Percentiles rank a stretch among this genome's conserved stretches.
Conservation (phyloP, 768 basidiomycete genomes). For the Amanita jacksonii region DNA sequence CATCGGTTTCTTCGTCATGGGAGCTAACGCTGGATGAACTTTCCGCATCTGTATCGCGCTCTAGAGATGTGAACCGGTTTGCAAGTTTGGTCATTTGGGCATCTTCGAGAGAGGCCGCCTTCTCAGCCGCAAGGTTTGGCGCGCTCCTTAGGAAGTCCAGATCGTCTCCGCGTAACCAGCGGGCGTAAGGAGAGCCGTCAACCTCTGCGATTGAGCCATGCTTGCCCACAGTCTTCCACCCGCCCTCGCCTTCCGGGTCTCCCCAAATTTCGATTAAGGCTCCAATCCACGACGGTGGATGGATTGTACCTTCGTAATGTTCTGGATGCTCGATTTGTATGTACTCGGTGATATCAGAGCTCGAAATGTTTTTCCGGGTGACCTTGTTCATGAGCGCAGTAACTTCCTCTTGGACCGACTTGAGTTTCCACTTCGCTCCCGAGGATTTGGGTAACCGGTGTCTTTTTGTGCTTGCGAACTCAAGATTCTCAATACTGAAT, state of each 20-base stretch:
- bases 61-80: background rate
- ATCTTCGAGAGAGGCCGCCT: background rate
- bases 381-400: slow-evolving; percentile 34
- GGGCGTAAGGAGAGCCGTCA: slow-evolving; percentile 33
- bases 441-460: slow-evolving; percentile 31
- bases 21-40: background rate
- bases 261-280: slow-evolving; percentile 9
- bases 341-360: slow-evolving; percentile 30
- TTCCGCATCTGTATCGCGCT: background rate
- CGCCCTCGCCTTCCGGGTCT: slow-evolving; percentile 11
- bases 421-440: slow-evolving; percentile 28
- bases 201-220: slow-evolving; percentile 11
- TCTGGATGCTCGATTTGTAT: slow-evolving; percentile 38
- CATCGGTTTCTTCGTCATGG: slow-evolving; percentile 2
- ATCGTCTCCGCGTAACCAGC: slow-evolving; percentile 41
- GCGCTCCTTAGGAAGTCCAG: slow-evolving; percentile 32
- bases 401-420: slow-evolving; percentile 37
- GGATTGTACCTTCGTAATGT: slow-evolving; percentile 30
- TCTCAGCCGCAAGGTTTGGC: slow-evolving; percentile 1
- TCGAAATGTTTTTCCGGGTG: slow-evolving; percentile 22
- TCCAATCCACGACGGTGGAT: slow-evolving; percentile 41
- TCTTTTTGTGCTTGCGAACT: slow-evolving; percentile 28
- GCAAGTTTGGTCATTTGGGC: background rate
- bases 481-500: slow-evolving; percentile 52
- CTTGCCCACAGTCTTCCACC: slow-evolving; percentile 27